phyloP scores from a whole-genome alignment of 805 yeast genomes.

The fission yeast (Schizosaccharomyces pombe) region DNA sequence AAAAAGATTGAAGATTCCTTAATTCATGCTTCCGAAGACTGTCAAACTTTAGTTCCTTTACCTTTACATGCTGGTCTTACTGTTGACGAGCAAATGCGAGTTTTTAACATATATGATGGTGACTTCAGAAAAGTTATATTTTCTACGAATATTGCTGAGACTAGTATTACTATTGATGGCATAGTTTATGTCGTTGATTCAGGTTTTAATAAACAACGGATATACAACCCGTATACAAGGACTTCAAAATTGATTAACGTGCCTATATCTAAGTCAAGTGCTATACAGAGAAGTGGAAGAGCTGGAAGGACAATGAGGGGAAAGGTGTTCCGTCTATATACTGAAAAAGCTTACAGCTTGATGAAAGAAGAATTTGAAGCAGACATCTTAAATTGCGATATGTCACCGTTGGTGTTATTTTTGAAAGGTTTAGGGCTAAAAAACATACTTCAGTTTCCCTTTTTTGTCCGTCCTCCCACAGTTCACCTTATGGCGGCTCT shows the following conservation, averaged over 20 bases:
- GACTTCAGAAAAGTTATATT: conserved; percentile 45
- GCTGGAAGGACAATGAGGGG: conserved; percentile 71
- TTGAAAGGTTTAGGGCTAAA: conserved; percentile 41
- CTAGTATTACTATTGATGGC: conserved; percentile 69
- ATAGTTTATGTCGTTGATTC: conserved; percentile 54
- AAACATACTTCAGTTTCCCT: conserved; percentile 40
- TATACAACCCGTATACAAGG: conserved; percentile 49
- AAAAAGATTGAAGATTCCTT: conserved; percentile 27
- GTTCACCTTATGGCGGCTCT: conserved; percentile 44
- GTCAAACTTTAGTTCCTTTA: conserved; percentile 17
- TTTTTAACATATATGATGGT: conserved; percentile 28
- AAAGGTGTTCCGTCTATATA: conserved; percentile 40
- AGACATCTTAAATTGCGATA: conserved; percentile 58
- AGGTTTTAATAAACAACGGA: conserved; percentile 55
- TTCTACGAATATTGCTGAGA: conserved; percentile 74
- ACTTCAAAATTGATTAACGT: conserved; percentile 48
- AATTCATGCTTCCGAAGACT: conserved; percentile 24
- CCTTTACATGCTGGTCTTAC: conserved; percentile 64
- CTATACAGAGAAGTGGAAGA: conserved; percentile 58
- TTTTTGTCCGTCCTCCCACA: conserved; percentile 51
- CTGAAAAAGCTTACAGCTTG: conserved; percentile 19
- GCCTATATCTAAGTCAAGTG: conserved; percentile 58
- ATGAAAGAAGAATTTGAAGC: conserved; percentile 45
- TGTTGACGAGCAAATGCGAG: conserved; percentile 38
- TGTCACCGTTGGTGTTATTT: conserved; percentile 41